A percentile compares a stretch with the other conserved stretches of the same genome.
phyloP scores from a whole-genome alignment of 2,329 filamentous ascomycete species.

The Diaporthe longicolla region DNA sequence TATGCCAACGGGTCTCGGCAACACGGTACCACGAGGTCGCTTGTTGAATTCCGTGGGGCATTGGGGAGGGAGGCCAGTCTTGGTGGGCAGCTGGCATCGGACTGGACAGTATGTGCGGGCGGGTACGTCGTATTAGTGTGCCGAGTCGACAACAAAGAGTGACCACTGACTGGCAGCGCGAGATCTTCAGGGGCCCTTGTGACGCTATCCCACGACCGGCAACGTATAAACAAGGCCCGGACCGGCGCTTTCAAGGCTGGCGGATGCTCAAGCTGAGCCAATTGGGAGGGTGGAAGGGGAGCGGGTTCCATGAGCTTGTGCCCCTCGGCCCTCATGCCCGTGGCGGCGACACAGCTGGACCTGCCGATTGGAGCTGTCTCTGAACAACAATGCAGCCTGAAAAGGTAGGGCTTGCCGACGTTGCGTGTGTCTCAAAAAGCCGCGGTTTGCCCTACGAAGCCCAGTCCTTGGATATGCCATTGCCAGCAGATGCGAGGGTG shows the following conservation, averaged over 20 bases:
- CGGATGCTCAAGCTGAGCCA: slow-evolving; percentile 6
- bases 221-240: slow-evolving; percentile 25
- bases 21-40: slow-evolving; percentile 28
- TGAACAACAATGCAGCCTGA: slow-evolving; percentile 28
- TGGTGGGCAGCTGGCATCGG: background rate
- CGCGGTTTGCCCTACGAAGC: slow-evolving; percentile 17
- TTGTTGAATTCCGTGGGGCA: slow-evolving; percentile 10
- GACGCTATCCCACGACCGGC: slow-evolving; percentile 32
- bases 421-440: slow-evolving; percentile 35
- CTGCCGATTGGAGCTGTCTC: slow-evolving; percentile 19
- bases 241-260: slow-evolving; percentile 25
- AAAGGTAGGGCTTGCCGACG: slow-evolving; percentile 38
- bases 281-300: slow-evolving; percentile 6
- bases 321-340: slow-evolving; percentile 18
- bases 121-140: background rate
- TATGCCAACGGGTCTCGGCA: slow-evolving; percentile 20
- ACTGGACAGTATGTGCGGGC: slow-evolving; percentile 17
- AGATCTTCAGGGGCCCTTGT: slow-evolving; percentile 35
- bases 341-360: slow-evolving; percentile 32
- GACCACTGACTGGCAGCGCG: background rate
- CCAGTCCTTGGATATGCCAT: slow-evolving; percentile 17
- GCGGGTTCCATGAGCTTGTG: slow-evolving; percentile 32
- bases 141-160: slow-evolving; percentile 1
- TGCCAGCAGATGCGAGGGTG: background rate
- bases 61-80: background rate